Base-by-base conservation (phyloP, 1,284 basidiomycete genomes). In the Clitocybe nebularis region DNA sequence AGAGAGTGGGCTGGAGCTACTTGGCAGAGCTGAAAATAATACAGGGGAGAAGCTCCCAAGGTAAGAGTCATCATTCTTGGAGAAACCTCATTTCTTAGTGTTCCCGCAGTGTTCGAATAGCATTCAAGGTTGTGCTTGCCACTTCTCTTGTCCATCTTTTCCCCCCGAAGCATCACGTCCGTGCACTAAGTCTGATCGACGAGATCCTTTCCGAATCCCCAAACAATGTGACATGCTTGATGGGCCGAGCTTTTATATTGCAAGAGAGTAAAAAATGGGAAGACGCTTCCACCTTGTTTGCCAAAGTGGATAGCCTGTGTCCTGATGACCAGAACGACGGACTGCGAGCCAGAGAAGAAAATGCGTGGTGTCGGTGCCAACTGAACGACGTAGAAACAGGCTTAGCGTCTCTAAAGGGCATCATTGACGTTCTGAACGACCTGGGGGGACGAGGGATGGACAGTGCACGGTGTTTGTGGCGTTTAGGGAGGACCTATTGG, bases 111-210 rank as follows among this genome's bases (percentile, higher is more conserved):
- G 73, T 74, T 16, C 69, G 67, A 26, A 75, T 75, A 40, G 77
- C 75, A 2, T 78, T 93, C 57, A 79, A 87, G 41, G 68, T 78
- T 5, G 68, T 74, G 4, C 71, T 93, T 9, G 79, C 80, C 0
- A 83, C 77, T 0, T 84, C 89, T 3, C 73, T 96, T 11, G 88
- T 93, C 1, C 86, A 96, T 52, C 73, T 89, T 41, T 90, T 83
- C 62, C 83, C 94, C 7, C 95, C 95, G 0, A 93, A 93, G 56
- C 84, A 97, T 55, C 95, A 99, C 59, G 55, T 69, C 9, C 81
- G 84, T 33, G 94, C 95, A 1, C 67, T 84, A 21, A 67, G 76
- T 9, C 73, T 95, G 4, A 70, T 95, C 19, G 78, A 89, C 24
- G 77, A 80, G 2, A 75, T 94, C 3, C 74, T 98, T 3, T 53